Percentiles rank a stretch among this genome's conserved stretches.
phyloP scores from a whole-genome alignment of 164 flowering plant species.

The Nelumbo lutea region DNA sequence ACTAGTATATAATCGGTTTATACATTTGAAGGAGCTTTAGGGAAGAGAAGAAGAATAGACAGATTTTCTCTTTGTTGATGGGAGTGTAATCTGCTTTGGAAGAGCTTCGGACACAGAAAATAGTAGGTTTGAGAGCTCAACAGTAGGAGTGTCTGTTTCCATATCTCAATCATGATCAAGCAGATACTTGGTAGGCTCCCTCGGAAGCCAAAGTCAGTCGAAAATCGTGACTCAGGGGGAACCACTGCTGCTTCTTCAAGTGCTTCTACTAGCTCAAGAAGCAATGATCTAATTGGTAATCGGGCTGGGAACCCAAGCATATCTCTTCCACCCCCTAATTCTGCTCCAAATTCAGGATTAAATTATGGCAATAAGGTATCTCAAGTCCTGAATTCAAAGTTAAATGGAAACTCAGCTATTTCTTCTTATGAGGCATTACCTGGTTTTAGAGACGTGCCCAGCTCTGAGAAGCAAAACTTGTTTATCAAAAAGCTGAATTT shows the following conservation, averaged over 20 bases:
- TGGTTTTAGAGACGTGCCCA: constrained; percentile 63
- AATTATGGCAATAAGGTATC: constrained; percentile 20
- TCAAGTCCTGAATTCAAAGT: constrained; percentile 18
- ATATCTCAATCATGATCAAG: constrained; percentile 38
- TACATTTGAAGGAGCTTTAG: no score
- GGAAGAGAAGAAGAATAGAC: not conserved
- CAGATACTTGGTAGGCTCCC: constrained; percentile 59
- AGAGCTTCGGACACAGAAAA: constrained; percentile 1
- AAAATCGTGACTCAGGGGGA: constrained; percentile 24
- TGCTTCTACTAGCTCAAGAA: constrained; percentile 31
- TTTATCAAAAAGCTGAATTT: constrained; percentile 60
- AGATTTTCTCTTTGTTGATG: constrained; percentile 7
- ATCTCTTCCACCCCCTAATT: constrained; percentile 17
- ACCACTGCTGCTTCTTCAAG: constrained; percentile 12
- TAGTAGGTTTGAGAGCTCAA: constrained; percentile 6
- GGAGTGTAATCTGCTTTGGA: constrained; percentile 11
- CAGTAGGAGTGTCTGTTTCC: constrained; percentile 3
- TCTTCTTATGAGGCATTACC: constrained; percentile 62
- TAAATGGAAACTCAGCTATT: constrained; percentile 27
- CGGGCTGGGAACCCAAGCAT: constrained; percentile 20
- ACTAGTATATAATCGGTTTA: no score
- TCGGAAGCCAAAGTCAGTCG: constrained; percentile 47
- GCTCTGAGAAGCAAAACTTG: constrained; percentile 59
- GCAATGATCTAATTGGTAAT: constrained; percentile 25
- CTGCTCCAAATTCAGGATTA: constrained; percentile 18